Evolutionary conservation across 1,139 yeast genomes (phyloP), one percentile per base, ranked within the genome.

Genomic region (Lodderomyces pseudojiufengensis): DNA sequence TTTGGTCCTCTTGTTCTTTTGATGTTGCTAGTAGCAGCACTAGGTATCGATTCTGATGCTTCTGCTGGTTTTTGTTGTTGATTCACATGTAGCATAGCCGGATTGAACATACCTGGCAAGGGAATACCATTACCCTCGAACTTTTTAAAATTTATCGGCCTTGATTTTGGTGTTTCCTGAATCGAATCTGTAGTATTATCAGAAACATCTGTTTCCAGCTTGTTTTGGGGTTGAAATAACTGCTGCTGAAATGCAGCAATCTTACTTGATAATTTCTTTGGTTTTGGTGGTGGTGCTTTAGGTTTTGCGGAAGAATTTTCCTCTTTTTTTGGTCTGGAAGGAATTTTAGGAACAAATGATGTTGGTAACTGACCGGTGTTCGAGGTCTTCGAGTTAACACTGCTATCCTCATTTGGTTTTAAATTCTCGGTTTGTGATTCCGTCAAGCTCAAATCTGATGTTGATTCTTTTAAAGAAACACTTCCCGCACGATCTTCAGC

Each of bases 191-290:
- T n/a, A n/a, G n/a, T n/a, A n/a, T n/a, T n/a, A n/a, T n/a, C n/a
- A 21, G 15, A 21, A 32, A n/a, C n/a, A 4, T 22, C 15, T 9
- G 7, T 20, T 3, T 6, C 4, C 8, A n/a, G n/a, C n/a, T n/a
- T 13, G 8, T 6, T 11, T 4, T 16, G 3, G 8, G 18, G 15
- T 39, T 36, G 24, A 28, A 42, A 44, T n/a, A 44, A 34, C 32
- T 44, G 48, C 50, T 81, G 83, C 51, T 83, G 94, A 53, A 84
- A 83, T 0, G 88, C 88, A 2, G 90, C 88, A 42, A 84, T 84
- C 45, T 73, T 81, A 0, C 87, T 79, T 0, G 90, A 81, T 15
- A 85, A 78, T 46, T 83, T 83, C 51, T 82, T 82, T 2, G 90
- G 90, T 25, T 78, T 79, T 22, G 79, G 80, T 3, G 88, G 88